phyloP scores from a whole-genome alignment of 106 monocot species.

The Dendrobium nobile region DNA sequence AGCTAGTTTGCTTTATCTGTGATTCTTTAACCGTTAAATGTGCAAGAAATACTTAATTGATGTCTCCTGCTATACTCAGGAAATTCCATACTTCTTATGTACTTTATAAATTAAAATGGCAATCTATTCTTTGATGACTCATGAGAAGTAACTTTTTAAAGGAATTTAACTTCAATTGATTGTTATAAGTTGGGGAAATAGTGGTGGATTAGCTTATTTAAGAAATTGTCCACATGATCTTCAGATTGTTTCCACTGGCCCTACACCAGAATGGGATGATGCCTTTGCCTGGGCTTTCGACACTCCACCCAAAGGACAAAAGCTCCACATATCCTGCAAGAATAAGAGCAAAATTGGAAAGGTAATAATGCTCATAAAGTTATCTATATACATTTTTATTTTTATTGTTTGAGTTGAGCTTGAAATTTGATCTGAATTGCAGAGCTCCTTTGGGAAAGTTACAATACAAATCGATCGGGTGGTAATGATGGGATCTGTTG shows the following conservation, averaged over 20 bases:
- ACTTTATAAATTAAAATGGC: too few relatives aligned
- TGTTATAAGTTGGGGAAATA: too few relatives aligned
- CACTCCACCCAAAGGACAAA: slow-evolving; percentile 93
- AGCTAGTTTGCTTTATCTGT: too few relatives aligned
- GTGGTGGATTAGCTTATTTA: background rate
- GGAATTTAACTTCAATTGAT: too few relatives aligned
- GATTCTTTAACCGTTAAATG: too few relatives aligned
- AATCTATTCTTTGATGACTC: too few relatives aligned
- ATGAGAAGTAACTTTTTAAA: too few relatives aligned
- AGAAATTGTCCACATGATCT: background rate
- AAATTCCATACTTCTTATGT: too few relatives aligned
- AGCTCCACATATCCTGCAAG: slow-evolving; percentile 99
- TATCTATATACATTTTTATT: background rate
- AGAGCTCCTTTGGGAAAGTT: slow-evolving; percentile 97
- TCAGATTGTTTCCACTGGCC: slow-evolving; percentile 89
- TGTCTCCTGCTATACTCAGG: too few relatives aligned
- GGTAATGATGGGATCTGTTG: slow-evolving; percentile 90
- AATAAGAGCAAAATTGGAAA: slow-evolving; percentile 99
- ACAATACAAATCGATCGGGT: slow-evolving; percentile 97
- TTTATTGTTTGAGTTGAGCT: background rate
- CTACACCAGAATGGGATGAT: slow-evolving; percentile 97
- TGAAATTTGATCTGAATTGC: slow-evolving; percentile 10
- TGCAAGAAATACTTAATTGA: too few relatives aligned
- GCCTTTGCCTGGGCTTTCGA: slow-evolving; percentile 98
- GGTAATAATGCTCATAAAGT: slow-evolving; percentile 33